Conservation (phyloP, 1,284 basidiomycete species). For the Cryptococcus jaspeensis region DNA sequence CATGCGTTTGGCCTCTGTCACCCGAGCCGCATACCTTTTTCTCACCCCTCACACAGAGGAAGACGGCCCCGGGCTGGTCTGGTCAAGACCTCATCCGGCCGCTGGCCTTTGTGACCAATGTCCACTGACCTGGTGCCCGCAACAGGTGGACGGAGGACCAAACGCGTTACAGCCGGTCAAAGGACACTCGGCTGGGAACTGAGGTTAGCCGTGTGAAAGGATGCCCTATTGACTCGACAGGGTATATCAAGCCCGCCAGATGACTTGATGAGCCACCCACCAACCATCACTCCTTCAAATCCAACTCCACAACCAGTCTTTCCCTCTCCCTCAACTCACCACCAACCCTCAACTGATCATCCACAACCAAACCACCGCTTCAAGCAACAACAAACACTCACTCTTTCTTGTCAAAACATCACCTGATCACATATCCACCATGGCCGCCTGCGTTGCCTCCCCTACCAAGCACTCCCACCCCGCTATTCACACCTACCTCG, state of each 20-base stretch:
- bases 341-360: not conserved
- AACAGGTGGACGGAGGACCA: not conserved
- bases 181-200: not conserved
- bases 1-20: too few relatives aligned
- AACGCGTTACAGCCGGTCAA: not conserved
- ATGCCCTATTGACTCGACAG: not conserved
- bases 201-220: not conserved
- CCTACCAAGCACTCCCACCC: slow-evolving; percentile 13
- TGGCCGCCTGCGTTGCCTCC: slow-evolving; percentile 10
- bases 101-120: too few relatives aligned
- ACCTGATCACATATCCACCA: slow-evolving; percentile 1
- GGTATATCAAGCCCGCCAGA: not conserved
- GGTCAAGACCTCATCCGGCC: too few relatives aligned
- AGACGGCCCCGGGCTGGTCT: too few relatives aligned
- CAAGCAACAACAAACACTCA: too few relatives aligned
- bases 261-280: too few relatives aligned
- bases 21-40: too few relatives aligned
- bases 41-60: too few relatives aligned
- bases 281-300: not conserved
- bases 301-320: not conserved
- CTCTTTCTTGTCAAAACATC: not conserved
- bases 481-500: slow-evolving; percentile 10
- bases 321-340: not conserved
- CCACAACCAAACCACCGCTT: not conserved
- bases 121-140: not conserved